Conservation (phyloP, 208 protist species). For the Leishmania lainsoni region DNA sequence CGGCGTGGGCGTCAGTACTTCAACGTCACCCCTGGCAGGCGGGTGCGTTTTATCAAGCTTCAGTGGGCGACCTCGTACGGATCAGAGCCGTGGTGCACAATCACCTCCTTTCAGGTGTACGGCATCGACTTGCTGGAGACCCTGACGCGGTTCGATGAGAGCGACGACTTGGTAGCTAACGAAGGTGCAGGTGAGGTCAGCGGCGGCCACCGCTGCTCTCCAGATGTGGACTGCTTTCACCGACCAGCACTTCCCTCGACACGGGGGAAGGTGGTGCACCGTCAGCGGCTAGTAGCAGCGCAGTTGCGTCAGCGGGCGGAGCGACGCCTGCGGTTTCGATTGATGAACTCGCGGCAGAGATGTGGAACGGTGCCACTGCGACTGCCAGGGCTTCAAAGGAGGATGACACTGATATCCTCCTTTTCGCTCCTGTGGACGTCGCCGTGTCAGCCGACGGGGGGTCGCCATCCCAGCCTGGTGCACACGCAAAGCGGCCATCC, state of each 20-base stretch:
- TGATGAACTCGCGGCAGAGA: neutral
- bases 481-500: neutral
- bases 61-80: slow-evolving; percentile 22
- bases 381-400: neutral
- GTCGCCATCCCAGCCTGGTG: neutral
- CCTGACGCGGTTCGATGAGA: slow-evolving; percentile 12
- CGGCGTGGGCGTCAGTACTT: slow-evolving; percentile 17
- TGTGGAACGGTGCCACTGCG: slow-evolving; percentile 1
- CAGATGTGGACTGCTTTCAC: neutral
- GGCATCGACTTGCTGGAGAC: slow-evolving; percentile 16
- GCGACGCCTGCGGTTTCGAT: neutral
- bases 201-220: neutral
- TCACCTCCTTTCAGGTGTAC: slow-evolving; percentile 20
- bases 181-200: neutral
- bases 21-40: slow-evolving; percentile 1
- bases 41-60: slow-evolving; percentile 10
- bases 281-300: neutral
- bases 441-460: neutral
- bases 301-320: neutral
- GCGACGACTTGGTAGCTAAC: neutral
- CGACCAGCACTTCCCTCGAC: neutral
- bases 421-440: neutral
- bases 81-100: slow-evolving; percentile 19
- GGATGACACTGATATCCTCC: neutral
- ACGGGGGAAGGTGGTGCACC: neutral